Percentiles rank a stretch among this genome's conserved stretches.
These are phyloP conservation scores for Isatis tinctoria DNA, from an alignment of 345 rosid genomes.

Conservation along the genomic window DNA sequence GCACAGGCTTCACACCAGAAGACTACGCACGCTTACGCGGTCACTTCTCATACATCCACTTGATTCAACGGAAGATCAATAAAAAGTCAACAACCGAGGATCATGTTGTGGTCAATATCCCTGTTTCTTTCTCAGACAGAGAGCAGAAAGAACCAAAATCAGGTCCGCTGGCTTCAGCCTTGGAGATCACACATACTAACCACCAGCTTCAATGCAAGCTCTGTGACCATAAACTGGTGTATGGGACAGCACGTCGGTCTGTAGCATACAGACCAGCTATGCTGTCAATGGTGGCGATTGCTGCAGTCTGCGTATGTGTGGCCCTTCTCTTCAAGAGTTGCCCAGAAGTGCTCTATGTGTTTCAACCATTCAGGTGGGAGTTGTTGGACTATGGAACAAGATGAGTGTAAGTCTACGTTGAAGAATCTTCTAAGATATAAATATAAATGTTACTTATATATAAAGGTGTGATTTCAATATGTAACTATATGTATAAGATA, in stretches of 20 bases:
- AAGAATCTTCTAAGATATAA: constrained; percentile 11
- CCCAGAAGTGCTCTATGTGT: constrained; percentile 85
- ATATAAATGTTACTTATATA: constrained; percentile 17
- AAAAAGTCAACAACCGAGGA: constrained; percentile 41
- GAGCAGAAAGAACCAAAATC: constrained; percentile 42
- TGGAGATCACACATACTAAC: constrained; percentile 51
- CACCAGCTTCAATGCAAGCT: constrained; percentile 52
- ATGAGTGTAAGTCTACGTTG: constrained; percentile 27
- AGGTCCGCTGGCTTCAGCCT: constrained; percentile 37
- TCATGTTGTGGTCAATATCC: constrained; percentile 66
- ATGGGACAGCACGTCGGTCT: constrained; percentile 45
- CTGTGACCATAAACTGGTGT: constrained; percentile 60
- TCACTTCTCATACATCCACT: constrained; percentile 90
- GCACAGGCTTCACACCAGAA: constrained; percentile 92
- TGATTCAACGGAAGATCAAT: constrained; percentile 75
- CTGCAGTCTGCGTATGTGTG: constrained; percentile 97
- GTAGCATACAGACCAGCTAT: constrained; percentile 87
- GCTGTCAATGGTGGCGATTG: constrained; percentile 94
- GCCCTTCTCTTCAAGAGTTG: constrained; percentile 95
- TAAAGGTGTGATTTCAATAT: constrained; percentile 29
- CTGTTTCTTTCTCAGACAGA: constrained; percentile 24
- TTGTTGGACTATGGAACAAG: constrained; percentile 76
- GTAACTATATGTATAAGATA: constrained; percentile 30
- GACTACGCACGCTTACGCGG: constrained; percentile 97
- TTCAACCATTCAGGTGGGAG: constrained; percentile 99